Conservation (phyloP, 2,329 filamentous ascomycete genomes). For the Penicillium verrucosum region DNA sequence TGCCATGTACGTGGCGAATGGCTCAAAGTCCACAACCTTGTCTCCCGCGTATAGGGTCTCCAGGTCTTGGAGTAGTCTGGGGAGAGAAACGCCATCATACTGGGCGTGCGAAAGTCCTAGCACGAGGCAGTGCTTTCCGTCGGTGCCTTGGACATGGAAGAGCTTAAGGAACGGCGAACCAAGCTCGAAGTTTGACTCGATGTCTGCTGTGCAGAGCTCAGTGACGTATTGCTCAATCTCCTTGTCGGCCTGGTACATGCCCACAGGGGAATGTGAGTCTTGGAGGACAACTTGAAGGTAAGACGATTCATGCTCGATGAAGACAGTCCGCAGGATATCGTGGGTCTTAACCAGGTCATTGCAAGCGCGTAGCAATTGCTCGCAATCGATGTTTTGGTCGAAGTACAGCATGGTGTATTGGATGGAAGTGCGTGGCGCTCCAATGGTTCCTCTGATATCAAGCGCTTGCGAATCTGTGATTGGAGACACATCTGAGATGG, state of each 20-base stretch:
- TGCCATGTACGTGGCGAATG: conserved; percentile 44
- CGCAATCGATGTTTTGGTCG: conserved; percentile 46
- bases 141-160: conserved; percentile 45
- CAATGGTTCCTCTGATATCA: conserved; percentile 57
- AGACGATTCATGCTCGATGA: conserved; percentile 50
- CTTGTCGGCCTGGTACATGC: conserved; percentile 47
- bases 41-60: conserved; percentile 48
- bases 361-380: conserved; percentile 43
- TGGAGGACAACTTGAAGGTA: conserved; percentile 57
- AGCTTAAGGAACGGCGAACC: conserved; percentile 59
- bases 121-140: conserved; percentile 38
- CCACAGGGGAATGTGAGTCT: conserved; percentile 46
- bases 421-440: conserved; percentile 58
- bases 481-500: conserved; percentile 56
- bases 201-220: conserved; percentile 51
- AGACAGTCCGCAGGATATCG: conserved; percentile 63
- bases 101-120: conserved; percentile 64
- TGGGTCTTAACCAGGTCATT: conserved; percentile 53
- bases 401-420: conserved; percentile 64
- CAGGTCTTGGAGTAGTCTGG: conserved; percentile 56
- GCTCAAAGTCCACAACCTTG: conserved; percentile 29
- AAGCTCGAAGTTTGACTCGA: conserved; percentile 51
- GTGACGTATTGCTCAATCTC: conserved; percentile 49
- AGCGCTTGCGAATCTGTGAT: conserved; percentile 57
- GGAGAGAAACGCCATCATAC: conserved; percentile 65